phyloP scores from a whole-genome alignment of 2,329 filamentous ascomycete species.

The Hymenoscyphus repandus region DNA sequence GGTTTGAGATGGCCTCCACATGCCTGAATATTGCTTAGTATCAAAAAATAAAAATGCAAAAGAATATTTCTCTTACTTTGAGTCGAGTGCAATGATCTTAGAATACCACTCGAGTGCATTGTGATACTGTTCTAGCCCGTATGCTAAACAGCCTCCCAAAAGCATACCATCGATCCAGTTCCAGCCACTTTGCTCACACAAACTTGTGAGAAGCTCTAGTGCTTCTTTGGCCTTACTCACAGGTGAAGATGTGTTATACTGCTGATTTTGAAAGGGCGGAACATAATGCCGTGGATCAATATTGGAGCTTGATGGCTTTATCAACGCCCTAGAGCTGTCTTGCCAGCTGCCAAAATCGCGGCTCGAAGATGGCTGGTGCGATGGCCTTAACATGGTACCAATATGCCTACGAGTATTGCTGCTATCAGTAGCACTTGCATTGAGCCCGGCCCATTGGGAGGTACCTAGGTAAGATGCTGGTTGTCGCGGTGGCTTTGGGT shows the following conservation, averaged over 20 bases:
- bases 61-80: constrained; percentile 41
- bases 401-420: constrained; percentile 1
- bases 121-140: constrained; percentile 79
- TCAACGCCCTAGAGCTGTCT: constrained; percentile 9
- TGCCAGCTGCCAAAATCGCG: constrained; percentile 15
- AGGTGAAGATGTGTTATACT: constrained; percentile 16
- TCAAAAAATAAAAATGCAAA: not conserved
- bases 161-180: constrained; percentile 92
- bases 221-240: constrained; percentile 52
- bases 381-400: not conserved
- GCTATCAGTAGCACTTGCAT: constrained; percentile 4
- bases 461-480: constrained; percentile 22
- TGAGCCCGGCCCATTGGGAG: constrained; percentile 15
- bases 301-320: constrained; percentile 12
- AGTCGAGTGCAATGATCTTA: constrained; percentile 52
- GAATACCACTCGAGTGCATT: constrained; percentile 72
- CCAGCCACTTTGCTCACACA: constrained; percentile 78
- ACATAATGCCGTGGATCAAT: constrained; percentile 27
- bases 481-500: constrained; percentile 42
- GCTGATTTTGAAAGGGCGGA: constrained; percentile 20
- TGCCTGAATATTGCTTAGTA: constrained; percentile 40
- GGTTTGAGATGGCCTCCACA: constrained; percentile 89
- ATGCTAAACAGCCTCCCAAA: constrained; percentile 84
- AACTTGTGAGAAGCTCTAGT: constrained; percentile 63
- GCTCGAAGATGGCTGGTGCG: not conserved